A percentile compares a stretch with the other conserved stretches of the same genome.
phyloP scores from a whole-genome alignment of 2,329 filamentous ascomycete species.

The Orbilia oligospora region DNA sequence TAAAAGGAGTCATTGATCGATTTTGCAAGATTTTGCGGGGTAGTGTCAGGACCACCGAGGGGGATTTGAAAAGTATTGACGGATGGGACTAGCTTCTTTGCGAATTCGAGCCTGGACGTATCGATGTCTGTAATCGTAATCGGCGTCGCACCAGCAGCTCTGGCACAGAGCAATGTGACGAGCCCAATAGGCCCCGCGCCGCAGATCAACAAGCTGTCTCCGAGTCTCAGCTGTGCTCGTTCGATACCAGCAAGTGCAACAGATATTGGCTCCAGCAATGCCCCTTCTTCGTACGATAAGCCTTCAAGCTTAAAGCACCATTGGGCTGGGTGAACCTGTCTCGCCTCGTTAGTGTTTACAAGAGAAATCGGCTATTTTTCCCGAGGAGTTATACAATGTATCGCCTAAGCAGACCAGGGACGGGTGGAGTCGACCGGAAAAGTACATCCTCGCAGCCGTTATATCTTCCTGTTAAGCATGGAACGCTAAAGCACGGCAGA shows the following conservation, averaged over 20 bases:
- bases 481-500: conserved; percentile 36
- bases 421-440: conserved; percentile 92
- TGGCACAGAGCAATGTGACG: conserved; percentile 85
- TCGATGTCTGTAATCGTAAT: conserved; percentile 97
- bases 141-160: conserved; percentile 88
- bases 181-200: conserved; percentile 95
- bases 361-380: conserved; percentile 3
- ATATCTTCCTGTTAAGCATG: conserved; percentile 86
- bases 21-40: conserved; percentile 79
- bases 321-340: conserved; percentile 65
- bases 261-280: conserved; percentile 88
- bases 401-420: conserved; percentile 79
- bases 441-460: conserved; percentile 90
- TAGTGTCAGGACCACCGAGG: conserved; percentile 68
- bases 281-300: conserved; percentile 92
- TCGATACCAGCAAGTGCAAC: conserved; percentile 92
- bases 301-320: conserved; percentile 95
- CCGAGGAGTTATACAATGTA: conserved; percentile 42
- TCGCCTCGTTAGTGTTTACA: conserved; percentile 7
- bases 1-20: conserved; percentile 76
- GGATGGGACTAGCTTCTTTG: conserved; percentile 83
- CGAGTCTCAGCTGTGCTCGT: conserved; percentile 82
- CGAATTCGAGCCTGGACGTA: conserved; percentile 85
- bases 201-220: conserved; percentile 89
- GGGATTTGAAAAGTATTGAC: conserved; percentile 86